Evolutionary conservation across 2,329 filamentous ascomycete species (phyloP), one percentile per base, ranked within the genome.

Genomic region (Pyrenophora seminiperda): DNA sequence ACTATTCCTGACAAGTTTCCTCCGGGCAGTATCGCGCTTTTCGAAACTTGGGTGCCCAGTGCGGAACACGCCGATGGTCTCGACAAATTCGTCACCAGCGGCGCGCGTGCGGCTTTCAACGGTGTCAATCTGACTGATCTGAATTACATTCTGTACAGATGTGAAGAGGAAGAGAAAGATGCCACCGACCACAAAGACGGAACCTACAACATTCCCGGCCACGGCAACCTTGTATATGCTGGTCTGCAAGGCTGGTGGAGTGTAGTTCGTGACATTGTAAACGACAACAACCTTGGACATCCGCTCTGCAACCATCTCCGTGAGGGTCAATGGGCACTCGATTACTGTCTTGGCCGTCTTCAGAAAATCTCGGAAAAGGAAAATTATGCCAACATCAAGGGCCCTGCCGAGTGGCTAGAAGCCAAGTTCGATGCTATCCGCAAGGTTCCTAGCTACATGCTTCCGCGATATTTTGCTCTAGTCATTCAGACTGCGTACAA

Each of bases 171-270:
- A 72, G 95, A 90, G 73, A 83, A 84, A 39, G 91, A 94, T 61
- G 84, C 83, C 5, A 96, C 89, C 57, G 82, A 81, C 42, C 90
- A 91, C 3, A 81, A 83, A 52, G 90, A 97, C 69, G 93, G 94
- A n/a, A 86, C 87, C 7, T 99, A 97, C 75, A 83, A 86, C 43
- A 88, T 99, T 57, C 94, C 94, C 1, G 86, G 87, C 1, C 80
- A 91, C 67, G 93, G 92, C 2, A 85, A 88, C 51, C 81, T 97
- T 33, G 90, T 97, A 2, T 99, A 97, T 72, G 93, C 93, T 53
- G 94, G 94, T 53, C 81, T 99, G n/a, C 94, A 99, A 72, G 95
- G 95, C 30, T 99, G 94, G 93, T 96, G 93, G 91, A 97, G 91
- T 70, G 79, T 96, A 1, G 77, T 99, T 33, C 87, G 91, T 62